Base-by-base conservation (phyloP, 192 early-diverging fungal species). In the Coemansia furcata region DNA sequence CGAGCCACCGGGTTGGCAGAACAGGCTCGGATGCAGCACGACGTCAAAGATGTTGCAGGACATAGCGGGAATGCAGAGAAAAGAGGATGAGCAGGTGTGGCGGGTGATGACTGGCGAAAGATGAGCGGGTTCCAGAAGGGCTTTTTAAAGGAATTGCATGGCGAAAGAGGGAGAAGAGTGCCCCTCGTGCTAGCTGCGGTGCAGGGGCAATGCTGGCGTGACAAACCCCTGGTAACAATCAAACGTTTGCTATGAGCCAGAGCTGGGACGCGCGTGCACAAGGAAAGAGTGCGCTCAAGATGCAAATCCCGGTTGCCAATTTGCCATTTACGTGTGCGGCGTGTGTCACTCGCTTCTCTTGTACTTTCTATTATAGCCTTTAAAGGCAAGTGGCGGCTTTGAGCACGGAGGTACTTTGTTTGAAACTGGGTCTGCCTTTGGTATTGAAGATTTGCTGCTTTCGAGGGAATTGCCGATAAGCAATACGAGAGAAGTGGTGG, bases 21-120 rank as follows among this genome's bases (percentile, higher is more conserved):
- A 73, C 54, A 81, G 47, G 43, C 79, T 81, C 29, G 79, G 70
- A 67, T 81, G 79, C 43, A 72, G 74, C 23, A 81, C 69, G 15
- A 81, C 71, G 65, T 81, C 79, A 44, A 76, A 81, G 23, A 81
- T 81, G 61, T 81, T 81, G 68, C 55, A 80, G 14, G 68, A 47
- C 63, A 73, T 73, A 42, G 40, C 44, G 46, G 49, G 38, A 44
- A 46, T 43, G 59, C 32, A 62, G n/a, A 52, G 8, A 52, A 17
- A 42, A 26, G 38, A 62, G 46, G 35, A 57, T 29, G 30, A 57
- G 54, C 29, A 30, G 11, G 54, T 33, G 32, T 29, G 54, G 26
- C 29, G 54, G 14, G 54, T 49, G 46, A 49, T 9, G 21, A 19
- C 9, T 19, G 46, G 19, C n/a, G 46, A 49, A 54, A 54, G 19